These are phyloP conservation scores for Penicillium sp. DNA, from an alignment of 2,329 filamentous ascomycete genomes.

Conservation along the genomic window DNA sequence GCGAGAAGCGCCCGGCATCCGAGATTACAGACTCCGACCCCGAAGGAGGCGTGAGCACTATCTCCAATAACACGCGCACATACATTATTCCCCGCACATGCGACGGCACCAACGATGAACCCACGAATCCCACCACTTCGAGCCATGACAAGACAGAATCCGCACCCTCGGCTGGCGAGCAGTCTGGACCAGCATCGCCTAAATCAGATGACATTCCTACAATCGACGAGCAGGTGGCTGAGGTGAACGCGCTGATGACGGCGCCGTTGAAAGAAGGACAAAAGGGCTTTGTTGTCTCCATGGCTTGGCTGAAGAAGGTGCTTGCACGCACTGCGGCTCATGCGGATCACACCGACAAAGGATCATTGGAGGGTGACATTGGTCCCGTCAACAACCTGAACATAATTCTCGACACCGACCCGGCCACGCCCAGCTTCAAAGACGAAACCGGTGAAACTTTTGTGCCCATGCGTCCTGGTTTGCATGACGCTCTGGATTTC, in stretches of 20 bases:
- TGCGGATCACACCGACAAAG: slow-evolving; percentile 56
- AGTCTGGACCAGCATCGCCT: slow-evolving; percentile 21
- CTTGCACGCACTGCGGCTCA: slow-evolving; percentile 61
- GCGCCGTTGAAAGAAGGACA: slow-evolving; percentile 66
- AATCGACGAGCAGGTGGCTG: slow-evolving; percentile 69
- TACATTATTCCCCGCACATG: slow-evolving; percentile 21
- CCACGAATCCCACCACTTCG: slow-evolving; percentile 39
- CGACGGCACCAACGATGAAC: slow-evolving; percentile 32
- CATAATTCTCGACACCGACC: slow-evolving; percentile 62
- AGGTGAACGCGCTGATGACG: slow-evolving; percentile 60
- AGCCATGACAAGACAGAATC: slow-evolving; percentile 37
- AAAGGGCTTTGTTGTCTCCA: slow-evolving; percentile 73
- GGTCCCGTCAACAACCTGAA: slow-evolving; percentile 86
- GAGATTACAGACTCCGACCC: slow-evolving; percentile 31
- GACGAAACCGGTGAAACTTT: slow-evolving; percentile 55
- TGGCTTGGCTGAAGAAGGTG: slow-evolving; percentile 73
- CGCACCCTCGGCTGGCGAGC: slow-evolving; percentile 27
- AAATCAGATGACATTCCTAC: slow-evolving; percentile 37
- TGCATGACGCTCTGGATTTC: slow-evolving; percentile 65
- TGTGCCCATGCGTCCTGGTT: slow-evolving; percentile 68
- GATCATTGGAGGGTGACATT: slow-evolving; percentile 60
- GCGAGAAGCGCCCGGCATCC: slow-evolving; percentile 36
- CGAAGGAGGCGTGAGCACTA: slow-evolving; percentile 21
- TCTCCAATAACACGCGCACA: slow-evolving; percentile 10
- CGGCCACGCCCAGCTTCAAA: slow-evolving; percentile 36